Base-by-base conservation (phyloP, 345 rosid genomes). In the Hibiscus trionum region DNA sequence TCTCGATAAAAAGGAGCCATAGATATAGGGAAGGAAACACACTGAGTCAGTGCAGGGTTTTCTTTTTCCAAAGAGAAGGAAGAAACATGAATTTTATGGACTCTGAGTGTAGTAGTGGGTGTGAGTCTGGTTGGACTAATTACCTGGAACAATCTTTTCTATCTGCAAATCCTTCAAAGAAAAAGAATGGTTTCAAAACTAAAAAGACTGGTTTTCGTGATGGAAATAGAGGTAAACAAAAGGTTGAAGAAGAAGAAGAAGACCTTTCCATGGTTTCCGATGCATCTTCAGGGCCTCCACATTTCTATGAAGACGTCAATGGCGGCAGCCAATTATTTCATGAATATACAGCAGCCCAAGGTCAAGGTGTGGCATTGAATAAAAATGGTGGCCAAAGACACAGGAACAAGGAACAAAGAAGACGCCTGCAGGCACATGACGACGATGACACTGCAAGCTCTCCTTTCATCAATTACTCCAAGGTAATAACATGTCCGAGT, bases 51-150 rank as follows among this genome's bases (percentile, higher is more conserved):
- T 5, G 71, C 58, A 14, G 15, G 70, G 74, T 14, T 66, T 66
- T 66, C 37, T 26, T 66, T 66, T 42, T 5, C 16, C 9, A n/a
- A 16, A 49, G n/a, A 27, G 55, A 31, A 55, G 26, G 66, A 1
- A 67, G 12, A 27, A 60, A 75, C 73, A 83, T 83, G 89, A 81
- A 86, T 78, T 82, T 73, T 10, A 69, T 85, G 50, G 82, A 73
- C 29, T 81, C 92, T 10, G 96, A 86, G 74, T 81, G 87, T 71
- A 88, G 88, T 26, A 89, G 92, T 74, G 97, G 90, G 17, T 91
- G 99, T 68, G 97, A 94, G 73, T 94, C 99, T 26, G 99, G 99
- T n/a, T 94, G 99, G 99, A 94, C 99, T 78, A 73, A 88, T 0
- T 94, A 94, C 85, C 81, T 94, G 16, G 97, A 91, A 67, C 96